phyloP scores from a whole-genome alignment of 192 early-diverging fungal genomes.

The Neocallimastix lanati region DNA sequence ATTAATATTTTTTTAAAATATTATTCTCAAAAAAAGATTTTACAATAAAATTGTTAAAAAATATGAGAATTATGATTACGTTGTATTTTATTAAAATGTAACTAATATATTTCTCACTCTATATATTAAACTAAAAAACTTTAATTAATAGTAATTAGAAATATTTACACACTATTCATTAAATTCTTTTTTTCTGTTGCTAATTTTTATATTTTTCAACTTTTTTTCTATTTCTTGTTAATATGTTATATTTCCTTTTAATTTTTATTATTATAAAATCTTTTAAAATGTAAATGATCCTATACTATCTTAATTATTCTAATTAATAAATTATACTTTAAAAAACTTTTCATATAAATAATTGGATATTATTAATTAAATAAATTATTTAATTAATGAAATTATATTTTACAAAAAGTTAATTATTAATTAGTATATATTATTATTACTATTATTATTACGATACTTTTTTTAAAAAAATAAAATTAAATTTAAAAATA shows the following conservation, averaged over 20 bases:
- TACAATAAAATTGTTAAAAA: neutral
- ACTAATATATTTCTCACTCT: neutral
- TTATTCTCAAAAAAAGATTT: neutral
- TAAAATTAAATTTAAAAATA: too few relatives aligned
- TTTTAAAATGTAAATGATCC: too few relatives aligned
- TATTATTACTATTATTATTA: too few relatives aligned
- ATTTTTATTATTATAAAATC: neutral
- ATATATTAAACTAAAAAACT: neutral
- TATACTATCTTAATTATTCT: too few relatives aligned
- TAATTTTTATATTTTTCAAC: neutral
- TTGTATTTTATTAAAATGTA: neutral
- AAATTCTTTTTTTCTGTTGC: neutral
- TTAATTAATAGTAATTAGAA: neutral
- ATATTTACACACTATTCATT: neutral
- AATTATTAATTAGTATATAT: too few relatives aligned
- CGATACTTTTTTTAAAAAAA: too few relatives aligned
- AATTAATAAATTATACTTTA: too few relatives aligned
- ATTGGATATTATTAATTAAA: too few relatives aligned
- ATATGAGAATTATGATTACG: neutral
- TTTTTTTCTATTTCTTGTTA: neutral
- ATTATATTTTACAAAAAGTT: too few relatives aligned
- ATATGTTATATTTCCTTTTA: neutral
- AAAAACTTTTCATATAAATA: too few relatives aligned
- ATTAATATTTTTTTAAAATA: neutral
- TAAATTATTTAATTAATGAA: too few relatives aligned